A percentile compares a stretch with the other conserved stretches of the same genome.
These are phyloP conservation scores for Cetradonia linearis DNA, from an alignment of 495 filamentous ascomycete species.

Conservation along the genomic window DNA sequence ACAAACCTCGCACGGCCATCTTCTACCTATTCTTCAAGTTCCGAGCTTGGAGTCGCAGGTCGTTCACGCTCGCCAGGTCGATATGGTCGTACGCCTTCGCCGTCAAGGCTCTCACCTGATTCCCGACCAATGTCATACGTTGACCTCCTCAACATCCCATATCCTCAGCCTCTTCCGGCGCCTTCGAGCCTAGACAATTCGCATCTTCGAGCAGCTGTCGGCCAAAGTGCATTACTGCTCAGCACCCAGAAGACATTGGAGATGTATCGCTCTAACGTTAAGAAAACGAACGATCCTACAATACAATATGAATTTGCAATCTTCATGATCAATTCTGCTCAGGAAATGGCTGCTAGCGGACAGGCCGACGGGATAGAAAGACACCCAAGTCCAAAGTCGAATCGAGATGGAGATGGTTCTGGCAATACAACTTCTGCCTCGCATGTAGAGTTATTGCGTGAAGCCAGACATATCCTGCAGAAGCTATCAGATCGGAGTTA, in stretches of 20 bases:
- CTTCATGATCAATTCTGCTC: conserved; percentile 79
- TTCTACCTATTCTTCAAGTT: conserved; percentile 61
- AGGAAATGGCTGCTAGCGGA: conserved; percentile 44
- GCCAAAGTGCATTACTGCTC: conserved; percentile 77
- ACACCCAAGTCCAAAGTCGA: conserved; percentile 30
- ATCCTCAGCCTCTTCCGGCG: conserved; percentile 73
- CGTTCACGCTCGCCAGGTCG: conserved; percentile 48
- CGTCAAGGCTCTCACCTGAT: conserved; percentile 56
- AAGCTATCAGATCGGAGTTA: conserved; percentile 76
- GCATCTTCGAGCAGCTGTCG: conserved; percentile 63
- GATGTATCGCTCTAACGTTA: conserved; percentile 93
- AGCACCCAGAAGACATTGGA: conserved; percentile 87
- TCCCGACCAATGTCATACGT: conserved; percentile 70
- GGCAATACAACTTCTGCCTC: conserved; percentile 31
- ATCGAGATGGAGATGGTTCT: conserved; percentile 28
- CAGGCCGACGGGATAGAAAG: conserved; percentile 31
- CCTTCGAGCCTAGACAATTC: conserved; percentile 68
- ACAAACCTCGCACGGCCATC: conserved; percentile 46
- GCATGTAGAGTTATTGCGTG: conserved; percentile 62
- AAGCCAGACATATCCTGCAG: conserved; percentile 81
- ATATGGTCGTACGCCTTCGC: conserved; percentile 48
- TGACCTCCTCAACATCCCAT: conserved; percentile 78
- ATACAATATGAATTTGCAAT: conserved; percentile 93
- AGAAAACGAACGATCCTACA: conserved; percentile 82
- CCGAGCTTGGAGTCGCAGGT: conserved; percentile 51